Evolutionary conservation across 1,284 basidiomycete genomes (phyloP), one percentile per base, ranked within the genome.

Genomic region (Cronartium ribicola): DNA sequence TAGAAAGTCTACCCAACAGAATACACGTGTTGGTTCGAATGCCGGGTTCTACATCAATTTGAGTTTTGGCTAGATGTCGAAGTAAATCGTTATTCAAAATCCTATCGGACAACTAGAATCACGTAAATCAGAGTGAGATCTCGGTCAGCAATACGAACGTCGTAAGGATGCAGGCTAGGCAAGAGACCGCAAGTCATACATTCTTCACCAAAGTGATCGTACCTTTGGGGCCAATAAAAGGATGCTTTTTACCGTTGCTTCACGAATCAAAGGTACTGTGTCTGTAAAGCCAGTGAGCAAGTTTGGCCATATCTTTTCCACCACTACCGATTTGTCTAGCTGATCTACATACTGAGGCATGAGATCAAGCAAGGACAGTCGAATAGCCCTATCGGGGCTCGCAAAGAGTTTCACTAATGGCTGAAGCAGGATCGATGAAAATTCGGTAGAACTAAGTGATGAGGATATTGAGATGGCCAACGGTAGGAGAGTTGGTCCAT

Each of bases 1-100:
- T 92, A 20, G 91, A 92, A 3, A 99, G 85, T 10, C 94, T 87
- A 8, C 95, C 95, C 59, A 99, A 88, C 4, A 98, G 87, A 77
- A 98, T 96, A 79, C 94, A 98, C 0, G 95, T 97, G 80, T 98
- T 98, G 13, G 95, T 98, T 57, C 96, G 88, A 79, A 98, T 97
- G 0, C 93, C 94, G 0, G 94, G 87, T 82, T 98, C 95, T 0
- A 88, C 84, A 80, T 98, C 95, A 20, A 87, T 88, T 83, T 98
- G 96, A 82, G 92, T 90, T 78, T 92, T 92, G 1, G 95, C 95
- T 20, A 99, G 87, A 76, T 91, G 87, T 3, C 94, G 89, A 1
- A 98, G 86, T 40, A 98, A 87, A 76, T 99, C 96, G 78, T 98
- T 98, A 83, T 98, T 99, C 60, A 98, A 85, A 57, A 97, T 88